Evolutionary conservation across 148 eudicot species (phyloP).

Genomic region (Nepenthes mirabilis): DNA sequence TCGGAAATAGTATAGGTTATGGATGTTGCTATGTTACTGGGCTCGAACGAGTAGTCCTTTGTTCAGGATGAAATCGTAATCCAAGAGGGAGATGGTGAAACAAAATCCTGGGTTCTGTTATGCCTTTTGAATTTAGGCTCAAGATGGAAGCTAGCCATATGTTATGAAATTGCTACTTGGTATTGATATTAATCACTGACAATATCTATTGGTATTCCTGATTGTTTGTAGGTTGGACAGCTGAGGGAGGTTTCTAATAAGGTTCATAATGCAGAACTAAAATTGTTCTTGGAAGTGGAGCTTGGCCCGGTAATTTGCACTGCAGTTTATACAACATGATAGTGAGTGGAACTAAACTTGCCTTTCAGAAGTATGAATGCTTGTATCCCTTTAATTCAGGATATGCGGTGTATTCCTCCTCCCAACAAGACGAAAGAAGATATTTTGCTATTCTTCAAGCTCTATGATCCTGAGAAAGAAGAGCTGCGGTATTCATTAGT

Average conservation of each 20-base stretch:
- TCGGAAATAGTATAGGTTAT: too few species aligned
- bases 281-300: conserved; percentile 80
- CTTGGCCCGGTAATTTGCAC: conserved; percentile 43
- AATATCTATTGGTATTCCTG: too few species aligned
- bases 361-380: conserved; percentile 1
- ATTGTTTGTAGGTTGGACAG: conserved; percentile 64
- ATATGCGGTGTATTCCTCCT: conserved; percentile 48
- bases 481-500: conserved; percentile 55
- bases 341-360: too few species aligned
- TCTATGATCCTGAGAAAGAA: conserved; percentile 76
- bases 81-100: too few species aligned
- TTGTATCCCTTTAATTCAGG: conserved; percentile 23
- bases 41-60: too few species aligned
- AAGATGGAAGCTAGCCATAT: too few species aligned
- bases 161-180: too few species aligned
- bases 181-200: too few species aligned
- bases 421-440: conserved; percentile 78
- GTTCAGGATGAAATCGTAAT: too few species aligned
- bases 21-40: too few species aligned
- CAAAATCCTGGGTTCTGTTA: too few species aligned
- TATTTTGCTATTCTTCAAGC: conserved; percentile 87
- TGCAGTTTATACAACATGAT: not conserved
- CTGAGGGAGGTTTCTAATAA: conserved; percentile 72
- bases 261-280: conserved; percentile 67
- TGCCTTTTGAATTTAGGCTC: too few species aligned